Base-by-base conservation (phyloP, 2,329 filamentous ascomycete species). In the Dryadomyces sulphureus region DNA sequence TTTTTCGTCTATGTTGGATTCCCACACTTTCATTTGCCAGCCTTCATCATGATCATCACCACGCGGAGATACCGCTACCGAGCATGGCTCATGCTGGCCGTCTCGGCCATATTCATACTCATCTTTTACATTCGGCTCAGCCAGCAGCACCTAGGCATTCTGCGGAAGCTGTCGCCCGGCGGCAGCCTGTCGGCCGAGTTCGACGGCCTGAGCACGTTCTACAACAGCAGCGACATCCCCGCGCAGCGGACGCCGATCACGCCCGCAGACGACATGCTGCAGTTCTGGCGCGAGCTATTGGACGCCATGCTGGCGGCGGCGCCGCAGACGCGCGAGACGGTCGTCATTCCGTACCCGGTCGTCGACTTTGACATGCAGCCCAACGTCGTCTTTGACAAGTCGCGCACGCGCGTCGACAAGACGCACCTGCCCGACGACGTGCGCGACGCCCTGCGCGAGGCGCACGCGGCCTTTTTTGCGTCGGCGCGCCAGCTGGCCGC, bases 181-280 rank as follows among this genome's bases (percentile, higher is more conserved):
- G 34, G 16, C 22, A 25, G n/a, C 43, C 14, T 25, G 4, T 4
- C 40, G 11, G 7, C 21, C 40, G 14, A 7, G 16, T 14, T 5
- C 24, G 9, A 14, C 22, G 17, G 8, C 14, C 17, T 25, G 9
- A 30, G 20, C 20, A 22, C 7, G 16, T 6, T 7, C 19, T 4
- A 4, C 38, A 20, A 19, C 38, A 24, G 7, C 38, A 2, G 14
- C 7, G 38, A 19, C 20, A 39, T 19, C 9, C 4, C 20, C 27
- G 14, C 25, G 6, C 12, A 25, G 39, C 22, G 5, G 39, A 21
- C 12, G 24, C 7, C 14, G n/a, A n/a, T n/a, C n/a, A n/a, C n/a
- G n/a, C 50, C 52, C 34, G 54, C 45, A 27, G 25, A 22, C 19
- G 48, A 46, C 24, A 52, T 54, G 50, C 50, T 45, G 39, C 40